Percentiles rank a stretch among this genome's conserved stretches.
These are phyloP conservation scores for Clonostachys rhizophaga DNA, from an alignment of 2,329 filamentous ascomycete species.

Conservation along the genomic window DNA sequence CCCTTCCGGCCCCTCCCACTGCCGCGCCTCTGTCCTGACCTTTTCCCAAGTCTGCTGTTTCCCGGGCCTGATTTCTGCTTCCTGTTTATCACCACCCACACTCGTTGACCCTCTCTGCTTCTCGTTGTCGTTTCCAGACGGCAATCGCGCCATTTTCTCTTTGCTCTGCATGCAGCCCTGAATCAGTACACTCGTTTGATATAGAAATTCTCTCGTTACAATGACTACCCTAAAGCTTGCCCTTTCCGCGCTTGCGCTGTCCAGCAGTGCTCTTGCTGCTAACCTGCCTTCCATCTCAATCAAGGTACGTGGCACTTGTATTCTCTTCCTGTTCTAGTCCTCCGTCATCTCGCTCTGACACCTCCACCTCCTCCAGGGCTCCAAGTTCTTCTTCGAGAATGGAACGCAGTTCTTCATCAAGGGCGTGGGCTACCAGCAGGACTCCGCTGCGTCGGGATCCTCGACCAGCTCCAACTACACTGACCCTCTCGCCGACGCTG, in stretches of 20 bases:
- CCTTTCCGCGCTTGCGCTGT: constrained; percentile 29
- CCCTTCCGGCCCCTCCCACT: no score
- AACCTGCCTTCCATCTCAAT: constrained; percentile 54
- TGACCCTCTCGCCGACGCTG: constrained; percentile 75
- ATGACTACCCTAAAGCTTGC: constrained; percentile 22
- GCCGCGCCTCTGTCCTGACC: no score
- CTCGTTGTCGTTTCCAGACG: no score
- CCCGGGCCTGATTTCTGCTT: no score
- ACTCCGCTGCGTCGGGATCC: constrained; percentile 52
- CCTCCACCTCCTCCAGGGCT: constrained; percentile 42
- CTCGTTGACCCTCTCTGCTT: no score
- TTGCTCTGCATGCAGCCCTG: no score
- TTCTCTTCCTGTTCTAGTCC: neutral
- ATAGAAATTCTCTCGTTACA: no score
- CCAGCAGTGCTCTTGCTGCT: constrained; percentile 34
- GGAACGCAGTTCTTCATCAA: constrained; percentile 71
- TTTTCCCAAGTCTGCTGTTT: no score
- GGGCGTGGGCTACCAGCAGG: constrained; percentile 93
- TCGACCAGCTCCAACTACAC: constrained; percentile 51
- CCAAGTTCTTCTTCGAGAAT: constrained; percentile 86
- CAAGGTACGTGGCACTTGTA: constrained; percentile 51
- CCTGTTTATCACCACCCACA: no score
- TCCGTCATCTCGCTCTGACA: neutral
- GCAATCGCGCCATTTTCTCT: no score
- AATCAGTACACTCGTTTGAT: no score